Percentiles rank a stretch among this genome's conserved stretches.
These are phyloP conservation scores for Paratinospora sagittata DNA, from an alignment of 164 flowering plant genomes.

Conservation along the genomic window DNA sequence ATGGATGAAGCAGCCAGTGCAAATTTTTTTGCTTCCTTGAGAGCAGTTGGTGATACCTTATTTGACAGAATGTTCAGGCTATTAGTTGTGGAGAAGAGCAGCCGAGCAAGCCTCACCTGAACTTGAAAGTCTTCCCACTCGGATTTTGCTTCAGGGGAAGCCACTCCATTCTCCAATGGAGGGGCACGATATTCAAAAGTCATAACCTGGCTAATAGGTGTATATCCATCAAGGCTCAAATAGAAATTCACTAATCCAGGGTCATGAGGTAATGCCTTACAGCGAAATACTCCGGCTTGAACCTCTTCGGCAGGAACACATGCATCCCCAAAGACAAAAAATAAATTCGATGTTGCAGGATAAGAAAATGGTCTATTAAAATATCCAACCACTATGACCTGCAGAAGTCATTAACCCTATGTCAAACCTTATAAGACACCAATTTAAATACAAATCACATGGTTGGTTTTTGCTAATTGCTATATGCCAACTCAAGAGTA, in stretches of 20 bases:
- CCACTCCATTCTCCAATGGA: conserved; percentile 12
- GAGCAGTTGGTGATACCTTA: conserved; percentile 36
- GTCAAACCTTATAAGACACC: not conserved
- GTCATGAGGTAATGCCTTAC: conserved; percentile 50
- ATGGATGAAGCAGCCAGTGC: conserved; percentile 32
- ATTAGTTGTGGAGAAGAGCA: conserved; percentile 68
- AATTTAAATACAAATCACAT: not conserved
- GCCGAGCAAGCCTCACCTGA: conserved; percentile 65
- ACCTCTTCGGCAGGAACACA: conserved; percentile 55
- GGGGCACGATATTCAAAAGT: conserved; percentile 69
- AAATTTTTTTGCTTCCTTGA: conserved; percentile 65
- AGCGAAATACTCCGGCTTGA: conserved; percentile 83
- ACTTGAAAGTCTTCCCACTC: conserved; percentile 55
- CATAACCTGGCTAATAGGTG: conserved; percentile 73
- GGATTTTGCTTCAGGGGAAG: conserved; percentile 36
- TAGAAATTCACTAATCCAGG: conserved; percentile 65
- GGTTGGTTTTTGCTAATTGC: too few relatives aligned
- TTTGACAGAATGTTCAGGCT: conserved; percentile 37
- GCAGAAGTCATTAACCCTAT: conserved; percentile 27
- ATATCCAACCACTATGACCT: conserved; percentile 73
- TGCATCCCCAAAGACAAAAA: conserved; percentile 61
- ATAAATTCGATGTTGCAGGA: conserved; percentile 42
- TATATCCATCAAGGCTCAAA: conserved; percentile 68
- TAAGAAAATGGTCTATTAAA: conserved; percentile 38
- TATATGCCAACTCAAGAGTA: too few relatives aligned